These are phyloP conservation scores for Camellia sinensis DNA, from an alignment of 148 eudicot genomes.

Conservation along the genomic window DNA sequence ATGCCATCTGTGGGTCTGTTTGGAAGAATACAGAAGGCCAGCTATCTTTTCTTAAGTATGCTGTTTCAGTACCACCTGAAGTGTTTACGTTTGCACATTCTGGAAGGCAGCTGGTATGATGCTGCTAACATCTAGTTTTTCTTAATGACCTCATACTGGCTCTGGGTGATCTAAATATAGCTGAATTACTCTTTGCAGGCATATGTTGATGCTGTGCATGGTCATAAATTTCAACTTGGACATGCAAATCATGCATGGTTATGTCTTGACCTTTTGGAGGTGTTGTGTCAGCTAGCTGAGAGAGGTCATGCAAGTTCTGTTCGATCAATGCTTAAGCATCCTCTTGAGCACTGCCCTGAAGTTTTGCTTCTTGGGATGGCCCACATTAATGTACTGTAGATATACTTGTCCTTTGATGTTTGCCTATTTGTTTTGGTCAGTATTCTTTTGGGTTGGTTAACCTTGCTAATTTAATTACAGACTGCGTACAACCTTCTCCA, in stretches of 20 bases:
- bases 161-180: slow-evolving; percentile 5
- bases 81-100: slow-evolving; percentile 81
- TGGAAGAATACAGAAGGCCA: slow-evolving; percentile 96
- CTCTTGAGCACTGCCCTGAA: slow-evolving; percentile 82
- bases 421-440: background rate
- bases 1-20: slow-evolving; percentile 72
- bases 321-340: slow-evolving; percentile 66
- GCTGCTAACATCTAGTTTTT: slow-evolving; percentile 11
- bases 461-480: slow-evolving; percentile 33
- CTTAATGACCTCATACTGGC: slow-evolving; percentile 5
- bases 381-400: slow-evolving; percentile 61
- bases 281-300: slow-evolving; percentile 84
- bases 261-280: slow-evolving; percentile 81
- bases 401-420: background rate
- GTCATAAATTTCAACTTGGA: slow-evolving; percentile 57
- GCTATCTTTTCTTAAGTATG: slow-evolving; percentile 81
- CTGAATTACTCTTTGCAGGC: slow-evolving; percentile 42
- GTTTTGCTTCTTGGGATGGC: slow-evolving; percentile 87
- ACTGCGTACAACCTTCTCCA: slow-evolving; percentile 85
- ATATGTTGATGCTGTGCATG: slow-evolving; percentile 58
- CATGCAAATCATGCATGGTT: slow-evolving; percentile 82
- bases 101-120: slow-evolving; percentile 67
- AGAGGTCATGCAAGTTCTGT: slow-evolving; percentile 74
- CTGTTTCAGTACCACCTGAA: slow-evolving; percentile 74
- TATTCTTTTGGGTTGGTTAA: slow-evolving; percentile 10